Base-by-base conservation (phyloP, 768 basidiomycete genomes). In the Infundibulicybe gibba region DNA sequence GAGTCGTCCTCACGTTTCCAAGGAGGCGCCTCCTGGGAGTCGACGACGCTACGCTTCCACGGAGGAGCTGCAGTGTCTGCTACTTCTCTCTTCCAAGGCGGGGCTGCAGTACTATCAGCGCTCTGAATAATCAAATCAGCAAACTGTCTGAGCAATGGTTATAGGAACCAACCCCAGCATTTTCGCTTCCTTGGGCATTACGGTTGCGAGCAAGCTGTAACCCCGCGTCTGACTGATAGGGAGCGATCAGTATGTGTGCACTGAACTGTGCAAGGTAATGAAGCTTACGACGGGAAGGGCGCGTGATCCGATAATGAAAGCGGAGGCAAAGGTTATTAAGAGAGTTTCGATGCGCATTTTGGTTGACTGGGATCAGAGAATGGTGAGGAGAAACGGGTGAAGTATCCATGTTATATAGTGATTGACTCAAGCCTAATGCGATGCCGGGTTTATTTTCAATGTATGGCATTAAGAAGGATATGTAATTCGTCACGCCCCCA, bases 351-450 rank as follows among this genome's bases (percentile, higher is more conserved):
- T 41, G 42, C 41, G 55, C 55, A 56, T 56, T 5, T 39, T 43
- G 32, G 44, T 32, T 35, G 46, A 41, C 35, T 21, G 40, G n/a
- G 31, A 43, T 48, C 16, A 40, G 39, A 44, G 37, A 34, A 37
- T 40, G 35, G 42, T 44, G 41, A 44, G 41, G 50, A 45, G 38
- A 33, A 20, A 39, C 49, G 40, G 25, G 45, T 40, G 37, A 12
- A 16, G 44, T 32, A 48, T 41, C 15, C 54, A 47, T 51, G 40
- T 54, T 56, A 56, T 56, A 56, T 56, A 56, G 49, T 40, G 51
- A 53, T 49, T 32, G 49, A 50, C 49, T 47, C 53, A 47, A 53
- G 47, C 47, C 49, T 44, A 49, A 47, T 50, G 40, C n/a, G 45
- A 34, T 47, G 43, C 54, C 3, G 25, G 25, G 8, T 8, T 25